Conservation (phyloP, 176 grass and related monocot species). For the Oryza brachyantha region DNA sequence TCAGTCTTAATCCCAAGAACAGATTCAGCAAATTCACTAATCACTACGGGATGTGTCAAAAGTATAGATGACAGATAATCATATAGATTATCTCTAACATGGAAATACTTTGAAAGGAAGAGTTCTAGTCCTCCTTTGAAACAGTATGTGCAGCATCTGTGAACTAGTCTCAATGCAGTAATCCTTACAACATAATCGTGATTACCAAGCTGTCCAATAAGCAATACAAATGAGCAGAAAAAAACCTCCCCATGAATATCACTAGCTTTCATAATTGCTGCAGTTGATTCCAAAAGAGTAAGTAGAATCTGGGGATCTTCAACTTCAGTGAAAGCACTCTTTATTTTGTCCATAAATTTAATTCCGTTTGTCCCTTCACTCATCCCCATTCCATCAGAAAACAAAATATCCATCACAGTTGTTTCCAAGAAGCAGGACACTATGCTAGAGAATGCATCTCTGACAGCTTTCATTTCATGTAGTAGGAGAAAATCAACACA, state of each 20-base stretch:
- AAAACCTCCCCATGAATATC: constrained; percentile 68
- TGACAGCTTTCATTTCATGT: constrained; percentile 68
- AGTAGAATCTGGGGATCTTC: constrained; percentile 60
- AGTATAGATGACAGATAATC: constrained; percentile 72
- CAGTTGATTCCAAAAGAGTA: constrained; percentile 72
- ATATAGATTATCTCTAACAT: constrained; percentile 66
- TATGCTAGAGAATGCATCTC: constrained; percentile 76
- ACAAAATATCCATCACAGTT: constrained; percentile 61
- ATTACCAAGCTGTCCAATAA: constrained; percentile 70
- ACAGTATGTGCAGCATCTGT: constrained; percentile 53
- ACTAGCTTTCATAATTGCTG: constrained; percentile 67
- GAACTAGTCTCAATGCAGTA: constrained; percentile 69
- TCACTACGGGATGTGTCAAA: constrained; percentile 50
- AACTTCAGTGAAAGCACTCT: constrained; percentile 47
- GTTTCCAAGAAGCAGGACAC: constrained; percentile 79
- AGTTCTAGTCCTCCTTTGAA: constrained; percentile 76
- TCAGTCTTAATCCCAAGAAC: constrained; percentile 74
- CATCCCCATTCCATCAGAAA: constrained; percentile 42
- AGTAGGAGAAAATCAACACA: constrained; percentile 76
- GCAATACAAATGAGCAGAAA: constrained; percentile 69
- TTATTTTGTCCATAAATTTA: constrained; percentile 73
- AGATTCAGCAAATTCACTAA: constrained; percentile 75
- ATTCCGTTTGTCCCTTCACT: constrained; percentile 46
- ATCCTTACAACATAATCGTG: constrained; percentile 58
- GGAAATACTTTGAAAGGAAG: constrained; percentile 58